Base-by-base conservation (phyloP, 495 filamentous ascomycete species). In the Chaetomium fimeti region DNA sequence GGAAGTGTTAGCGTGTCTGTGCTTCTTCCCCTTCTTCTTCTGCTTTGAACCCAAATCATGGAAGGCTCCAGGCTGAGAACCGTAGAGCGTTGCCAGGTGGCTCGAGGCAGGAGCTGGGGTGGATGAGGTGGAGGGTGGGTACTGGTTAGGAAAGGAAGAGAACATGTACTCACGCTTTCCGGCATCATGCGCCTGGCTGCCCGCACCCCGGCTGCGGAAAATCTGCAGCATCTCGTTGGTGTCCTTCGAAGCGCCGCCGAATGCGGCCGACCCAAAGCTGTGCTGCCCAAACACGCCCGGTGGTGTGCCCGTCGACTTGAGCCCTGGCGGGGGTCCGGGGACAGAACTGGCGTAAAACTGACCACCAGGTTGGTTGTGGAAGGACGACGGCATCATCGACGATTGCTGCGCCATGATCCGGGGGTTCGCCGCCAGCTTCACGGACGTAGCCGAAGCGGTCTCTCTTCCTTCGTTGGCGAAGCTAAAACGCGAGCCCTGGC, bases 1-100 rank as follows among this genome's bases (percentile, higher is more conserved):
- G 90, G 92, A 96, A 93, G 92, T 96, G 90, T 96, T 95, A 94
- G 92, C 92, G 89, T 96, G 91, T 88, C 91, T 95, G 83, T 95
- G 92, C 89, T 95, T 94, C 88, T 95, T 96, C 86, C 91, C 91
- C 90, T 96, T 96, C 90, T 96, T 96, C 90, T 94, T 96, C 87
- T 92, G 89, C 88, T 96, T 96, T 82, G 87, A 85, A 80, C 87
- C 89, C 83, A 87, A 86, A 75, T 92, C 91, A 84, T 91, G 87
- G 82, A 87, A 88, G 79, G 84, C 83, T 82, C 90, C 89, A 82
- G 88, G 78, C 84, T 89, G 91, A 76, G 88, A 78, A 82, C 89
- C 90, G 84, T 92, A 93, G 86, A 92, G 91, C 86, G 89, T 89
- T 88, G 84, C 87, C 78, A 91, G 82, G 83, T 90, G 88, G 85